Conservation (phyloP, 2,329 filamentous ascomycete species). For the Malbranchea cinnamomea region DNA sequence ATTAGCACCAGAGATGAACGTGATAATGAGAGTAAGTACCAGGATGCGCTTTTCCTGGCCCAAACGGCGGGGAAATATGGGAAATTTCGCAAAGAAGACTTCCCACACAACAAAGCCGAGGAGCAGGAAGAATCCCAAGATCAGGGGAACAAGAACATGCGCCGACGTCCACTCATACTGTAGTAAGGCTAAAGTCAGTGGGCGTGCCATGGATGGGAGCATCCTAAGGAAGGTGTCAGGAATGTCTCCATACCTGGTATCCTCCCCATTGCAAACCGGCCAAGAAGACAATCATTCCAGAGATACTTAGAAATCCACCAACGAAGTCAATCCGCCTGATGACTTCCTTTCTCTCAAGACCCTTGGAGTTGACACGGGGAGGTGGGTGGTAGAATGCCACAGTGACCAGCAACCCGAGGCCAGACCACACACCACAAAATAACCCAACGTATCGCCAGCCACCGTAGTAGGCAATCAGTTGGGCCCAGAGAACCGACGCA, state of each 20-base stretch:
- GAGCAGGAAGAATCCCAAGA: slow-evolving; percentile 29
- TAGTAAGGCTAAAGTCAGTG: too few relatives aligned
- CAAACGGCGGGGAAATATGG: slow-evolving; percentile 31
- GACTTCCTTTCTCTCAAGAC: slow-evolving; percentile 24
- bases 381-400: slow-evolving; percentile 32
- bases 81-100: slow-evolving; percentile 30
- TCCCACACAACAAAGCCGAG: slow-evolving; percentile 34
- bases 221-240: not conserved
- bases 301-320: slow-evolving; percentile 33
- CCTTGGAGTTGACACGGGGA: slow-evolving; percentile 26
- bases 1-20: slow-evolving; percentile 44
- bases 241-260: slow-evolving; percentile 21
- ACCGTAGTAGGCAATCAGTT: slow-evolving; percentile 36
- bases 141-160: slow-evolving; percentile 32
- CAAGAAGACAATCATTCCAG: slow-evolving; percentile 34
- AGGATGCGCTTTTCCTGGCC: slow-evolving; percentile 37
- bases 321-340: slow-evolving; percentile 36
- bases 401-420: slow-evolving; percentile 27
- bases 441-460: slow-evolving; percentile 31
- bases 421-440: slow-evolving; percentile 29
- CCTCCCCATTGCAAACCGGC: slow-evolving; percentile 39
- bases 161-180: slow-evolving; percentile 31
- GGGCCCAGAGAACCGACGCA: slow-evolving; percentile 46
- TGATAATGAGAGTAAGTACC: slow-evolving; percentile 40
- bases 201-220: too few relatives aligned